Percentiles rank a stretch among this genome's conserved stretches.
These are phyloP conservation scores for Tetrahymena malaccensis DNA, from an alignment of 73 alveolate species.

Conservation along the genomic window DNA sequence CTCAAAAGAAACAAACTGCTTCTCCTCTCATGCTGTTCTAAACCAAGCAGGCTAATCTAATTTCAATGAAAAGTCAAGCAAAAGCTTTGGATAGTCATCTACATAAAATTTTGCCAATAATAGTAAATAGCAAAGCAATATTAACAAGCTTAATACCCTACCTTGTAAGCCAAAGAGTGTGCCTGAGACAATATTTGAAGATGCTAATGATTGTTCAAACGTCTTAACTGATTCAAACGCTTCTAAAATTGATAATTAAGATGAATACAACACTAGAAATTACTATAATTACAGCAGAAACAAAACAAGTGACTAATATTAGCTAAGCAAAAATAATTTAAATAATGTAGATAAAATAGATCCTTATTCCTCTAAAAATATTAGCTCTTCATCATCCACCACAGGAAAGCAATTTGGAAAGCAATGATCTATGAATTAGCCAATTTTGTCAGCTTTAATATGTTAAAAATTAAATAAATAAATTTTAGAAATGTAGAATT, in stretches of 20 bases:
- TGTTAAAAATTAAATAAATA: too few species aligned
- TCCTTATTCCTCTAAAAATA: neutral
- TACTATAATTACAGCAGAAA: neutral
- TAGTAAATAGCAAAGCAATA: neutral
- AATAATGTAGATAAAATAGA: neutral
- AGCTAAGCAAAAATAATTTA: neutral
- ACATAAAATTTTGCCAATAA: neutral
- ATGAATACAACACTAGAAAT: neutral
- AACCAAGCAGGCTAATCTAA: neutral
- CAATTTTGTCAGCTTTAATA: too few species aligned
- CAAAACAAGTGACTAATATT: neutral
- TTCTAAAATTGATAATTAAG: neutral
- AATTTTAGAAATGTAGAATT: neutral
- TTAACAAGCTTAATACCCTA: neutral
- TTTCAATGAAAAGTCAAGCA: neutral
- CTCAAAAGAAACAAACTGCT: neutral
- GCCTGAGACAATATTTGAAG: neutral
- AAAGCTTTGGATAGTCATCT: neutral
- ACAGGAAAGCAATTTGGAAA: neutral
- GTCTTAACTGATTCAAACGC: neutral
- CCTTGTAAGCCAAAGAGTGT: neutral
- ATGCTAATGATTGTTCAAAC: neutral
- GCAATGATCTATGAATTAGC: too few species aligned
- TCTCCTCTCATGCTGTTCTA: neutral
- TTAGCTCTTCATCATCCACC: neutral